Base-by-base conservation (phyloP, 2,329 filamentous ascomycete species). In the Madurella mycetomatis region DNA sequence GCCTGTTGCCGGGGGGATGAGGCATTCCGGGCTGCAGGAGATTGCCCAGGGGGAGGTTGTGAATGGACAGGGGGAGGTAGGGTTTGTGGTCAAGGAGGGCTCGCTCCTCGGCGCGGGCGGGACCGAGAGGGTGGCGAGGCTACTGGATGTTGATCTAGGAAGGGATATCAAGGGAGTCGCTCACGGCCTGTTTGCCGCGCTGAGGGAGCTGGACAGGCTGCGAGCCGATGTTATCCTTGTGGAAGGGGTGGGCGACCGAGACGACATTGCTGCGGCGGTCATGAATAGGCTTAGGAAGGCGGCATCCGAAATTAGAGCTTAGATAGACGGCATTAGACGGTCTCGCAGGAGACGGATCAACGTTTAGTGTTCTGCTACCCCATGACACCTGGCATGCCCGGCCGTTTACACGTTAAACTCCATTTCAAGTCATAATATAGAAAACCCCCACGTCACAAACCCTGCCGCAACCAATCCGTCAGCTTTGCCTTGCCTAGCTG, bases 401-500 rank as follows among this genome's bases (percentile, higher is more conserved):
- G 11, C 45, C 13, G 50, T 53, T 50, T 45, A 17, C 31, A 37
- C 30, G 16, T 11, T 34, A 41, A 45, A 18, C 45, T n/a, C 32
- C 40, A 43, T 25, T 43, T 37, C 47, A 55, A 41, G n/a, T 39
- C 44, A 51, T 45, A 41, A 53, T 34, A 17, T 37, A 19, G 25
- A 41, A 3, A 40, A 59, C 54, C 54, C 55, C 78, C 74, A 3
- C 25, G 4, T 25, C 25, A 90, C 71, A 91, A 72, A 17, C 89
- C 88, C 73, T 95, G 90, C 69, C 92, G 84, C 79, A 96, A 79
- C 81, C 91, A 87, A 74, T 96, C 92, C 43, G 90, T 88, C 68
- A 96, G 74, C 74, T 95, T 92, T 66, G 87, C 86, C 79, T 94
- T 95, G 70, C 92, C 92, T 70, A 96, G 87, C 71, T 96, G 90